These are phyloP conservation scores for Panicum miliaceum DNA, from an alignment of 176 grass and related monocot genomes.

Conservation along the genomic window DNA sequence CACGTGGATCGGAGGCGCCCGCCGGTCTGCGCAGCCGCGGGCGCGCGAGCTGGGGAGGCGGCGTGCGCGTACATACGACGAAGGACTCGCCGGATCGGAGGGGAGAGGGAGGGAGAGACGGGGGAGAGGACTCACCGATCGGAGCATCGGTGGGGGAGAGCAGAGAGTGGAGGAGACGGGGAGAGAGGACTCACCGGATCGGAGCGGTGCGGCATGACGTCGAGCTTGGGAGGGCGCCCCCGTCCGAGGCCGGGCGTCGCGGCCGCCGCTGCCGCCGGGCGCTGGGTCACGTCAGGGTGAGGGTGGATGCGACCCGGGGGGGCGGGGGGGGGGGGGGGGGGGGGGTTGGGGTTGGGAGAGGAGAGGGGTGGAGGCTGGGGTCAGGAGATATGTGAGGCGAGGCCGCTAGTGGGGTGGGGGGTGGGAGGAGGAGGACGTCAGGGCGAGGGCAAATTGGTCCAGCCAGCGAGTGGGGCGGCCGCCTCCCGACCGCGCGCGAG, in stretches of 20 bases:
- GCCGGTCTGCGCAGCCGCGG: no score
- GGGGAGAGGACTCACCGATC: neutral
- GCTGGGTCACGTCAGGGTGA: neutral
- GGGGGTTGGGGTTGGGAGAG: no score
- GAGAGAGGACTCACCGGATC: slow-evolving; percentile 33
- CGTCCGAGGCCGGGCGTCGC: neutral
- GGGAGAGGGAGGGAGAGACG: neutral
- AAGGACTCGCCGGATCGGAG: neutral
- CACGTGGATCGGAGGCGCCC: neutral
- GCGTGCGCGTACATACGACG: neutral
- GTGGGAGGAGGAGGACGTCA: neutral
- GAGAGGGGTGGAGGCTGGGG: no score
- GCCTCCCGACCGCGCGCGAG: neutral
- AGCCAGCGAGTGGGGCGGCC: neutral
- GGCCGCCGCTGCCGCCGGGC: neutral
- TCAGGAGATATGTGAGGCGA: neutral
- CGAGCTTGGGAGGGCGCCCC: neutral
- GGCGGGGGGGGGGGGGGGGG: neutral
- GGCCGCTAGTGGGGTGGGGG: no score
- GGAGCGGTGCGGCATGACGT: slow-evolving; percentile 30
- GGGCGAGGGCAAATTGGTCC: neutral
- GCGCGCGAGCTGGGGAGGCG: no score
- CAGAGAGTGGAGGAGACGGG: neutral
- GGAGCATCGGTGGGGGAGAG: neutral
- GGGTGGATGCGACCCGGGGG: neutral